phyloP scores from a whole-genome alignment of 2,329 filamentous ascomycete species.

The Anisogramma anomala region DNA sequence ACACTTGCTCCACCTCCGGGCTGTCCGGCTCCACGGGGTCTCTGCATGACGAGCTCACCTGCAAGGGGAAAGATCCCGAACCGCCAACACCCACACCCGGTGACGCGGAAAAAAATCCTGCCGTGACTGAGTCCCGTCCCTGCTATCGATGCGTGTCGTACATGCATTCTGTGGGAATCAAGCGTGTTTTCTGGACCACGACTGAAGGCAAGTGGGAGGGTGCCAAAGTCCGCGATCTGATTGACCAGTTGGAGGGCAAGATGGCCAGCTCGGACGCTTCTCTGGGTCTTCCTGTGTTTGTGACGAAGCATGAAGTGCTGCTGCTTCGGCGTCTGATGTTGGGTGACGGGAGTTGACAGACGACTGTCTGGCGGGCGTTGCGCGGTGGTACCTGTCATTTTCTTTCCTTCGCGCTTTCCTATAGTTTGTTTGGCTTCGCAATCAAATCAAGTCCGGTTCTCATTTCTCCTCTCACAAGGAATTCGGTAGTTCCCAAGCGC shows the following conservation, averaged over 20 bases:
- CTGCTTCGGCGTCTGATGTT: constrained; percentile 26
- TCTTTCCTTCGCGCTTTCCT: too few species aligned
- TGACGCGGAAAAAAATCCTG: background rate
- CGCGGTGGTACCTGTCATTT: too few species aligned
- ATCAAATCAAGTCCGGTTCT: too few species aligned
- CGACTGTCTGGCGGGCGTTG: too few species aligned
- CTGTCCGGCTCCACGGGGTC: constrained; percentile 22
- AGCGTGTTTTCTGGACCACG: constrained; percentile 42
- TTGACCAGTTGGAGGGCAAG: constrained; percentile 31
- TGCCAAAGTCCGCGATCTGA: constrained; percentile 36
- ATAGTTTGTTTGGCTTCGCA: too few species aligned
- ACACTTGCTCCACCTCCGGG: constrained; percentile 2
- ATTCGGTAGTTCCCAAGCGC: too few species aligned
- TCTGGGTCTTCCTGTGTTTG: constrained; percentile 25
- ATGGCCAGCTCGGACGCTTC: constrained; percentile 10
- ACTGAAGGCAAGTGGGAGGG: constrained; percentile 36
- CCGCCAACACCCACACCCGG: background rate
- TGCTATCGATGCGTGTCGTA: constrained; percentile 41
- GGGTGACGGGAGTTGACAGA: constrained; percentile 1
- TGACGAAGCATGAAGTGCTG: constrained; percentile 41
- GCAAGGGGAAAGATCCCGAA: constrained; percentile 11
- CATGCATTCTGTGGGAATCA: constrained; percentile 40
- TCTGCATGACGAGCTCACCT: constrained; percentile 35
- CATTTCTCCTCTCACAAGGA: too few species aligned
- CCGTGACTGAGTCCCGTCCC: constrained; percentile 29